phyloP scores from a whole-genome alignment of 2,329 filamentous ascomycete genomes.

The Trichoderma breve region DNA sequence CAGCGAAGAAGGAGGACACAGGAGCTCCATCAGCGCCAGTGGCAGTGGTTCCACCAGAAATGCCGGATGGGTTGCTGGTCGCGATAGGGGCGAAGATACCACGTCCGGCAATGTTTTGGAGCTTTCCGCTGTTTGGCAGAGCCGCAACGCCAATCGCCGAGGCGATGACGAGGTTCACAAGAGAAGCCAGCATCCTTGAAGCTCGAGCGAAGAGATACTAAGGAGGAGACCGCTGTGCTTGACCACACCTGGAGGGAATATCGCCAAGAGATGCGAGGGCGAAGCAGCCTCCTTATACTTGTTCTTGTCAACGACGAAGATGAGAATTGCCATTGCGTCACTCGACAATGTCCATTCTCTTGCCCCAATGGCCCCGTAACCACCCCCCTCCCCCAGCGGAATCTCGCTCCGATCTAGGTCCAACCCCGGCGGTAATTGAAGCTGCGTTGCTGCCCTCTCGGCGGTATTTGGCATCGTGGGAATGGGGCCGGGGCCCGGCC shows the following conservation, averaged over 20 bases:
- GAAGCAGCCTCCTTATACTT: conserved; percentile 6
- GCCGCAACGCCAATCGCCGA: conserved; percentile 14
- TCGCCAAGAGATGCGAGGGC: neutral
- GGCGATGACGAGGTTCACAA: conserved; percentile 16
- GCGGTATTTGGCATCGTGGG: conserved; percentile 6
- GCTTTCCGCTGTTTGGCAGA: conserved; percentile 14
- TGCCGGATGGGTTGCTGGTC: conserved; percentile 22
- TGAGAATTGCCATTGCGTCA: conserved; percentile 1
- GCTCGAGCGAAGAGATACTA: neutral
- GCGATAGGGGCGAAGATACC: conserved; percentile 25
- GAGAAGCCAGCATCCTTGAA: conserved; percentile 14
- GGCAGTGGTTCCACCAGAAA: conserved; percentile 24
- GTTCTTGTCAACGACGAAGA: neutral
- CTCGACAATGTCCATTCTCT: neutral
- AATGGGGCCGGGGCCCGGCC: neutral
- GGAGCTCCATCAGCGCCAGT: conserved; percentile 22
- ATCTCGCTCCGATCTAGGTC: conserved; percentile 18
- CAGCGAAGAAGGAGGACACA: conserved; percentile 26
- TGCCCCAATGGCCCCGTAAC: neutral
- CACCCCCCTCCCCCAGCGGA: neutral
- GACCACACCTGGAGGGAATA: neutral
- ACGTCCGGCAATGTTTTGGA: conserved; percentile 12
- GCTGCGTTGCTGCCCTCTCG: conserved; percentile 6
- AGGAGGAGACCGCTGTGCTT: conserved; percentile 6
- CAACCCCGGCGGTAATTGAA: conserved; percentile 13